Evolutionary conservation across 768 basidiomycete species (phyloP), one percentile per base, ranked within the genome.

Genomic region (Phaffia australis): DNA sequence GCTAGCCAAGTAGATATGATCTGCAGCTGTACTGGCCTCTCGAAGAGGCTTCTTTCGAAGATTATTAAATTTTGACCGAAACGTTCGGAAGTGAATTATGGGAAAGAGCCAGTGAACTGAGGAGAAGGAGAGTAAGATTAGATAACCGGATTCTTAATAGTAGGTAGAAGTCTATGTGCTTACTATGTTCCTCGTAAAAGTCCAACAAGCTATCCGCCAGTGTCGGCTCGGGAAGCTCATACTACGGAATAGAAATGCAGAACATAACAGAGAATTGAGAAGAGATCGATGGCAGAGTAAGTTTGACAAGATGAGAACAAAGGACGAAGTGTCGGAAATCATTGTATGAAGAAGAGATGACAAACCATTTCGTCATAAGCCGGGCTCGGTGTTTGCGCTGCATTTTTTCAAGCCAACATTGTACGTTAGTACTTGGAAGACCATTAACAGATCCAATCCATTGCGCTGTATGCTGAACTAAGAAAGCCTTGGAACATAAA

Each of bases 1-100:
- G 8, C 42, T 64, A 1, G 63, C 63, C 46, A 64, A 56, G n/a
- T 30, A 56, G 55, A 64, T 64, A 30, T 64, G 63, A 46, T 64
- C 55, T 14, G 63, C n/a, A 1, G 63, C 54, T 14, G 32, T 35
- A 16, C 55, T 54, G 7, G 29, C 27, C 23, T n/a, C 16, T 25
- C 57, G 54, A n/a, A 25, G 21, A 14, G 63, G 30, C 52, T 56
- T 49, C 9, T 18, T 47, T 56, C 63, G 48, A 54, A 64, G 15
- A 7, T 64, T 0, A 23, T 56, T 35, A 42, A 56, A 56, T 56
- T 21, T 46, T 15, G 42, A 27, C 23, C 25, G 5, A n/a, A 64
- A 46, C n/a, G 35, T 47, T 0, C 54, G 63, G 54, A 54, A 64
- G 55, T 64, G 63, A 6, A 64, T 16, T 9, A 64, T 47, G 1